These are phyloP conservation scores for Bolboschoenus planiculmis DNA, from an alignment of 176 grass and related monocot genomes.

Conservation along the genomic window DNA sequence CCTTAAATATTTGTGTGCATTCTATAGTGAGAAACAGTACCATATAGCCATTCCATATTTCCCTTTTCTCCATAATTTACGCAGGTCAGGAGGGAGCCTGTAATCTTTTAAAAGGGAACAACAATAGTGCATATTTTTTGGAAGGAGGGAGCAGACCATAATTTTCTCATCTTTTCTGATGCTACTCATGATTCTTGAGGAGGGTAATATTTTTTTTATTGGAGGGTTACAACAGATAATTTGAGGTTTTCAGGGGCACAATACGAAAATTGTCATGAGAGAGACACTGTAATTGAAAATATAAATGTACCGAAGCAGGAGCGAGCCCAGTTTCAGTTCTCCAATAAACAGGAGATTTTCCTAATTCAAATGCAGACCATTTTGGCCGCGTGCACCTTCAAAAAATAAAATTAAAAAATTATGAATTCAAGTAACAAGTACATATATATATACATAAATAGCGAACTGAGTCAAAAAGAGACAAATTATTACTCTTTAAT, in stretches of 20 bases:
- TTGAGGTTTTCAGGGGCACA: background rate
- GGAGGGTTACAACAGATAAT: background rate
- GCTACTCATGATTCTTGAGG: background rate
- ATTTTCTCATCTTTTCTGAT: background rate
- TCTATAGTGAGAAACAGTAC: too few species aligned
- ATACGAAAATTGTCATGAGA: background rate
- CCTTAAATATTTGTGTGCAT: too few species aligned
- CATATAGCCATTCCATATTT: background rate
- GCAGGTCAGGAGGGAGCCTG: too few species aligned
- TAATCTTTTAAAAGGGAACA: too few species aligned
- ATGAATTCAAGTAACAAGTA: too few species aligned
- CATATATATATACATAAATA: too few species aligned
- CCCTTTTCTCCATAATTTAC: too few species aligned
- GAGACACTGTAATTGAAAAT: background rate
- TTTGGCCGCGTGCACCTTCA: slow-evolving; percentile 46
- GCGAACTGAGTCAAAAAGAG: background rate
- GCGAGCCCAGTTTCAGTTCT: slow-evolving; percentile 69
- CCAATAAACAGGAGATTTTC: slow-evolving; percentile 74
- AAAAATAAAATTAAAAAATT: background rate
- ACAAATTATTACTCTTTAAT: background rate
- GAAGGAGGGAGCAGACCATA: too few species aligned
- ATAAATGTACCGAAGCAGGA: slow-evolving; percentile 49
- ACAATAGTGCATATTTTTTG: too few species aligned
- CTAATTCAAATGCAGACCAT: slow-evolving; percentile 86
- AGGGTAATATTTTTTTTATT: background rate